Evolutionary conservation across 805 yeast genomes (phyloP).

Genomic region (Danielia reshetovae): DNA sequence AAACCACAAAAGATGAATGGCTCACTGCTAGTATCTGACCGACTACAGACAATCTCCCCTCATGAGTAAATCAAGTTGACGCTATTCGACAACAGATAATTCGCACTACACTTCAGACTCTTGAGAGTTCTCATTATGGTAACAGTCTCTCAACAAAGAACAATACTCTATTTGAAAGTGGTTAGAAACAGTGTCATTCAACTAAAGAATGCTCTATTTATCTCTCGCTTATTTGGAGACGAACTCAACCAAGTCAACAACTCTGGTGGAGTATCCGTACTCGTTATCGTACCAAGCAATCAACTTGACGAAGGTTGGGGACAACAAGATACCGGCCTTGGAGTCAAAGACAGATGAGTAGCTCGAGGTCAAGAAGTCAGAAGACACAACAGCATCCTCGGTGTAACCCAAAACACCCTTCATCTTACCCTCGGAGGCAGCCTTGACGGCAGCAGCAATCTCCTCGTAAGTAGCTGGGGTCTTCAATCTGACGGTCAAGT

Average conservation of each 20-base stretch:
- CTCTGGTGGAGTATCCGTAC: conserved; percentile 36
- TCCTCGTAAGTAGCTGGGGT: conserved; percentile 30
- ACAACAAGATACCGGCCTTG: conserved; percentile 34
- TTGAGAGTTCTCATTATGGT: no score
- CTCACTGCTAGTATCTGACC: no score
- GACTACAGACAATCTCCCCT: no score
- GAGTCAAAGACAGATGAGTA: conserved; percentile 31
- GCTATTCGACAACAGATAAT: no score
- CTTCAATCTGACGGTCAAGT: conserved; percentile 31
- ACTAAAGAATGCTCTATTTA: no score
- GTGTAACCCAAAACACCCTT: conserved; percentile 35
- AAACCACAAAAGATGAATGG: no score
- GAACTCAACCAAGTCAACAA: conserved; percentile 32
- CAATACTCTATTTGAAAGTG: no score
- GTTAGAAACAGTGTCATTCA: no score
- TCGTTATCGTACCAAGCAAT: conserved; percentile 36
- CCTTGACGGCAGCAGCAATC: conserved; percentile 28
- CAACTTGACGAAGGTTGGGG: conserved; percentile 34
- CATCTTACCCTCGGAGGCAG: conserved; percentile 29
- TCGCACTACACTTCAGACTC: no score
- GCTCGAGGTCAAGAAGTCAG: conserved; percentile 28
- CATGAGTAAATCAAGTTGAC: no score
- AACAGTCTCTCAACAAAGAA: no score
- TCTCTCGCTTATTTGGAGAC: conserved; percentile 14
- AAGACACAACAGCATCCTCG: conserved; percentile 33